Base-by-base conservation (phyloP, 352 stramenopile species). In the Globisporangium alternatum region DNA sequence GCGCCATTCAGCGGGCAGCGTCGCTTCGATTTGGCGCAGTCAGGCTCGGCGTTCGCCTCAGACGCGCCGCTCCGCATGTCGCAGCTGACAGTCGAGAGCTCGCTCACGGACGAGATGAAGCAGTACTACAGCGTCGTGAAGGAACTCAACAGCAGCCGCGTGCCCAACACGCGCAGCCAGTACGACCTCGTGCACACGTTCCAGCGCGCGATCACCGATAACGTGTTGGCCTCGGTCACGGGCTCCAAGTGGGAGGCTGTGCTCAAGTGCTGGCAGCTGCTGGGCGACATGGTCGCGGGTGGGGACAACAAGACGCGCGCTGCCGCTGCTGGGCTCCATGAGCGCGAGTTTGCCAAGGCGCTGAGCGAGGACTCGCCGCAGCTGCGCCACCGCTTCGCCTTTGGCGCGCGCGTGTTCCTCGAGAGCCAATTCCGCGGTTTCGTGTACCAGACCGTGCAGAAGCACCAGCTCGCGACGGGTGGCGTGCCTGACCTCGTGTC, bases 91-190 rank as follows among this genome's bases (percentile, higher is more conserved):
- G 75, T 83, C 17, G 78, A 89, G 47, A 91, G 75, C 56, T 68
- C 84, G 19, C 83, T 95, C 75, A 93, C 72, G 15, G 81, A 95
- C 31, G 82, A 93, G 62, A 95, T 95, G 86, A 90, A 90, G 70
- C 72, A 84, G 66, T 93, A 89, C 71, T 86, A 80, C 56, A 70
- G 67, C 52, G 80, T 92, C 37, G 70, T 92, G 37, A 83, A 83
- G 30, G 81, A 91, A 43, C 79, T 94, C 39, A 91, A 91, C 62
- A 75, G 63, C 41, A 81, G 76, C 45, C 81, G 85, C 59, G 77
- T 92, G 37, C 85, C 85, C 1, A 81, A 83, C 54, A 81, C 81
- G 21, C 81, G 85, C 64, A 88, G 75, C 61, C 81, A 91, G 56
- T 93, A 89, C 62, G 80, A 91, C 28, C 62, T 93, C 15, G 76